Percentiles rank a stretch among this genome's conserved stretches.
These are phyloP conservation scores for Melanogaster broomeanus DNA, from an alignment of 768 basidiomycete genomes.

Conservation along the genomic window DNA sequence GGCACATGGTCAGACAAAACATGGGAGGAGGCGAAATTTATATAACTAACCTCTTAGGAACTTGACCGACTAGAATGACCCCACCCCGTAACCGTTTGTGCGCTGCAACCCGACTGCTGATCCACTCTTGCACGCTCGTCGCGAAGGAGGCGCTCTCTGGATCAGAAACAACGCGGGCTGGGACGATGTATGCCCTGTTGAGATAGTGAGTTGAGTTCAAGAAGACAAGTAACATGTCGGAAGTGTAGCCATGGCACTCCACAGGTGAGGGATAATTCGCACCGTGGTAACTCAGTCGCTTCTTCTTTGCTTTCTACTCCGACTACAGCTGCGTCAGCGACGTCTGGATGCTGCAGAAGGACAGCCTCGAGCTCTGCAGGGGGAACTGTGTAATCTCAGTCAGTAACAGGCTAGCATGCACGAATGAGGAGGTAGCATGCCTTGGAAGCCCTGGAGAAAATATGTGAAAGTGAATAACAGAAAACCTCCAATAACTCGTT, in stretches of 20 bases:
- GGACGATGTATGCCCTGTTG: conserved; percentile 60
- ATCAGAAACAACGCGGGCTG: conserved; percentile 20
- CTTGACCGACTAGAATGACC: conserved; percentile 55
- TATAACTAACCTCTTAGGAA: conserved; percentile 30
- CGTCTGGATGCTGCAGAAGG: conserved; percentile 69
- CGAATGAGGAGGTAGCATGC: conserved; percentile 32
- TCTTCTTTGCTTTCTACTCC: conserved; percentile 66
- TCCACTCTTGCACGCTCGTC: conserved; percentile 62
- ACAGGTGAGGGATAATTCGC: background rate
- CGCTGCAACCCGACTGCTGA: conserved; percentile 62
- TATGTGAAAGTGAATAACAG: background rate
- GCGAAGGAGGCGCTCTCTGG: conserved; percentile 36
- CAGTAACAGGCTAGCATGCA: background rate
- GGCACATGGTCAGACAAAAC: background rate
- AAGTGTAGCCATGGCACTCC: background rate
- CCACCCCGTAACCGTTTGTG: conserved; percentile 83
- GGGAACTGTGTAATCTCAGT: conserved; percentile 52
- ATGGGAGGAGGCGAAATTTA: background rate
- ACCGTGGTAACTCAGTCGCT: conserved; percentile 84
- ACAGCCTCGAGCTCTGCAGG: conserved; percentile 85
- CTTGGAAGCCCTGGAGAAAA: conserved; percentile 67
- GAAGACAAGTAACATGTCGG: background rate
- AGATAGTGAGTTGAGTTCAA: background rate
- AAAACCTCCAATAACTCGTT: background rate
- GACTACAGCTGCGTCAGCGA: conserved; percentile 82